phyloP scores from a whole-genome alignment of 1,139 yeast species.

The Zygosaccharomyces sapae region DNA sequence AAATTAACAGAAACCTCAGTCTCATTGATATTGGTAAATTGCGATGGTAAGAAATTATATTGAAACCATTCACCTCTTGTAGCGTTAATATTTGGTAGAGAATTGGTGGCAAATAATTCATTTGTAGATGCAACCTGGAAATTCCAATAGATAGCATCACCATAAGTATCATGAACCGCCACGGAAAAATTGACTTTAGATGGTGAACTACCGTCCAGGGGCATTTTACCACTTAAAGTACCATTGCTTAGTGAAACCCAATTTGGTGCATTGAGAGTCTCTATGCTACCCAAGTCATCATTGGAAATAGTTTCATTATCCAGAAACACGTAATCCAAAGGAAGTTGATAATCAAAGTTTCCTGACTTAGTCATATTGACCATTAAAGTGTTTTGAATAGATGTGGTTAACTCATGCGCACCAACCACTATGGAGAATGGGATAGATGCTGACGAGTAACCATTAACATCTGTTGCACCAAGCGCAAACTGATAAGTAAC shows the following conservation, averaged over 20 bases:
- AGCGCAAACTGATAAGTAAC: conserved; percentile 65
- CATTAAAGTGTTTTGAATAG: conserved; percentile 42
- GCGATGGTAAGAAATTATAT: conserved; percentile 49
- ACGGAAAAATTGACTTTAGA: conserved; percentile 47
- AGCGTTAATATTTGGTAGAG: conserved; percentile 57
- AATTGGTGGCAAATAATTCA: conserved; percentile 48
- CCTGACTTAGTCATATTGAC: conserved; percentile 66
- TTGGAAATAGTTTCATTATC: conserved; percentile 51
- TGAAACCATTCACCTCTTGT: conserved; percentile 57
- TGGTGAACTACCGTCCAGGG: conserved; percentile 42
- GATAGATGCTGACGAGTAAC: conserved; percentile 69
- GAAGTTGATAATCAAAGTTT: conserved; percentile 53
- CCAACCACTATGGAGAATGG: conserved; percentile 75
- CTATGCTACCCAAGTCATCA: conserved; percentile 53
- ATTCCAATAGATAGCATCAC: conserved; percentile 59
- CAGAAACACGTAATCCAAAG: conserved; percentile 53
- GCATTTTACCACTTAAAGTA: conserved; percentile 57
- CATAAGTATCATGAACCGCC: conserved; percentile 56
- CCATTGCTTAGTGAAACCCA: conserved; percentile 53
- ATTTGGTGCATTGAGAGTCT: conserved; percentile 48
- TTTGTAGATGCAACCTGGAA: conserved; percentile 43
- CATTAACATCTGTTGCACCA: conserved; percentile 74
- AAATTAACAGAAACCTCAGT: conserved; percentile 50
- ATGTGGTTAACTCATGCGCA: conserved; percentile 75
- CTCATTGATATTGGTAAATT: conserved; percentile 50